Percentiles rank a stretch among this genome's conserved stretches.
Evolutionary conservation across 805 yeast species (phyloP).

Genomic region (Candida morakotiae): DNA sequence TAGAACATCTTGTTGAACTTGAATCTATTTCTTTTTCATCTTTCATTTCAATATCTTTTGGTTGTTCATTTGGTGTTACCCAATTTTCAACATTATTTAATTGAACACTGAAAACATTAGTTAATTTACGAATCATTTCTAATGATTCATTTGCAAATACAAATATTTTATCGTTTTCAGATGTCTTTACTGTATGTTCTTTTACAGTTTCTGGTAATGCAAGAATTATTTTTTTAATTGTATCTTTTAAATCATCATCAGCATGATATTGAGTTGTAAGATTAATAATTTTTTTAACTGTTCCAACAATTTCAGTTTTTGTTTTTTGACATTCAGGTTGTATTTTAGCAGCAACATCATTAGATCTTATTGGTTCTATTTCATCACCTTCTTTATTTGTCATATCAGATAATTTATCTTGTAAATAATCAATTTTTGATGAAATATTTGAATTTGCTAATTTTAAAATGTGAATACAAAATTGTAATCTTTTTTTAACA

Average conservation of each 20-base stretch:
- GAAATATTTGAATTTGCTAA: slow-evolving; percentile 77
- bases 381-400: slow-evolving; percentile 33
- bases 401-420: slow-evolving; percentile 43
- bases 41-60: slow-evolving; percentile 2
- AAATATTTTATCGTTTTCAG: slow-evolving; percentile 59
- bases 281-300: slow-evolving; percentile 83
- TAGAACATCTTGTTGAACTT: slow-evolving; percentile 2
- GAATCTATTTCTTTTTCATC: slow-evolving; percentile 1
- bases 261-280: slow-evolving; percentile 34
- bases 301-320: slow-evolving; percentile 78
- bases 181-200: slow-evolving; percentile 23
- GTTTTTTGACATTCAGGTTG: slow-evolving; percentile 35
- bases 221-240: slow-evolving; percentile 75
- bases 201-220: slow-evolving; percentile 59
- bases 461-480: slow-evolving; percentile 74
- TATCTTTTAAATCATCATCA: slow-evolving; percentile 44
- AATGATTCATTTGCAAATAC: slow-evolving; percentile 85
- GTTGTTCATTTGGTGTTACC: slow-evolving; percentile 46
- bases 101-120: slow-evolving; percentile 80
- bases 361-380: slow-evolving; percentile 13
- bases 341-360: slow-evolving; percentile 10
- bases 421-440: slow-evolving; percentile 60
- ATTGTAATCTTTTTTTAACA: slow-evolving; percentile 68
- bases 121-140: slow-evolving; percentile 80
- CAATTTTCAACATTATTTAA: slow-evolving; percentile 82